Evolutionary conservation across 2,329 filamentous ascomycete species (phyloP), one percentile per base, ranked within the genome.

Genomic region (Cytospora chrysosperma): DNA sequence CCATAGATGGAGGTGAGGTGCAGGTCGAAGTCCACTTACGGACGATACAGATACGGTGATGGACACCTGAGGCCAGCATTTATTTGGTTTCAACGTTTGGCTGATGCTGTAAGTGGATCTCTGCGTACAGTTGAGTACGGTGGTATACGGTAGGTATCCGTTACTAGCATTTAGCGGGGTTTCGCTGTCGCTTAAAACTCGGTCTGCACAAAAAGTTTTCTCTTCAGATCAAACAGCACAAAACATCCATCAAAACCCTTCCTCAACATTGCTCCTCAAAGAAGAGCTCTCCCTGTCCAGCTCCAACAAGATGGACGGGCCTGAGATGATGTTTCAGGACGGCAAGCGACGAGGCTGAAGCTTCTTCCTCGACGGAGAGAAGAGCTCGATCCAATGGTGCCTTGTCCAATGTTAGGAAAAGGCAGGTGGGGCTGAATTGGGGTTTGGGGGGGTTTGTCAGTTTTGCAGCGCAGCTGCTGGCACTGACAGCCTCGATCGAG

Each of bases 181-280:
- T 61, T 55, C 28, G 51, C 24, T 47, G 59, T 65, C 63, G 63
- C 63, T 62, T 65, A 62, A 65, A 62, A 58, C 62, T 55, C 34
- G 50, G 59, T 62, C 49, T 37, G 63, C 54, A 61, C 59, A 65
- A 53, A 65, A 59, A 61, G 51, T 62, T 59, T 28, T 61, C 52
- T n/a, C 51, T 49, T 28, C 34, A 58, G 47, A 47, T 50, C 47
- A 34, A 34, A 40, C 15, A 65, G 28, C 50, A 59, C 50, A 49
- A 28, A 17, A 49, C 21, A n/a, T 24, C 4, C 4, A 15, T 8
- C 54, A 26, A 43, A 32, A 53, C 32, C 21, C 5, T 17, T 55
- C 43, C 59, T 27, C 24, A 32, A 34, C 32, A 12, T 15, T 55
- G 34, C 4, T 49, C 28, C 21, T 47, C n/a, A 15, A 19, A 21